phyloP scores from a whole-genome alignment of 2,329 filamentous ascomycete genomes.

The Xylaria multiplex region DNA sequence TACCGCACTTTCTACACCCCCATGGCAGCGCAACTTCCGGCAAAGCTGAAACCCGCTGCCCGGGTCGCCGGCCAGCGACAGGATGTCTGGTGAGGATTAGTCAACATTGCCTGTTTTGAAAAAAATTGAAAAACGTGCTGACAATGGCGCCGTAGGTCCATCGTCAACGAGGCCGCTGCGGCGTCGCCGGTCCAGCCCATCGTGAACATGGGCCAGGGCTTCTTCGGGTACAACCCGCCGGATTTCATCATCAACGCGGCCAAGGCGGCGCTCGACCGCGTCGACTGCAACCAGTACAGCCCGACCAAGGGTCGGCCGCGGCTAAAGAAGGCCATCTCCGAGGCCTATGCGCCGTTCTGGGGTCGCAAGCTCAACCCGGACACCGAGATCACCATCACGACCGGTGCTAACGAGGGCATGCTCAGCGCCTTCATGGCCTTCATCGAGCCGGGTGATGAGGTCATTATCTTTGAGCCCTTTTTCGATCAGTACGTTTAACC shows the following conservation, averaged over 20 bases:
- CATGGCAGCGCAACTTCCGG: slow-evolving; percentile 54
- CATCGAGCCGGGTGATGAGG: slow-evolving; percentile 92
- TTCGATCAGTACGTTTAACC: slow-evolving; percentile 82
- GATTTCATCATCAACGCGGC: slow-evolving; percentile 90
- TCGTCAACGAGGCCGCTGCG: slow-evolving; percentile 73
- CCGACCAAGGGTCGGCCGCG: slow-evolving; percentile 93
- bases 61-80: slow-evolving; percentile 61
- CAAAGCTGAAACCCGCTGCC: slow-evolving; percentile 62
- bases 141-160: slow-evolving; percentile 59
- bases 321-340: slow-evolving; percentile 90
- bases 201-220: slow-evolving; percentile 73
- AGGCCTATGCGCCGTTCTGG: slow-evolving; percentile 92
- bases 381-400: slow-evolving; percentile 94
- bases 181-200: slow-evolving; percentile 71
- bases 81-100: slow-evolving; percentile 61
- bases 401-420: slow-evolving; percentile 92
- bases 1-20: slow-evolving; percentile 46
- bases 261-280: slow-evolving; percentile 85
- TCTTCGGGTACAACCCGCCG: slow-evolving; percentile 95
- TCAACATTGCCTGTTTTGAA: neutral
- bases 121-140: slow-evolving; percentile 24
- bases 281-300: slow-evolving; percentile 99
- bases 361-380: slow-evolving; percentile 84
- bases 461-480: slow-evolving; percentile 98
- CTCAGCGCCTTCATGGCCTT: slow-evolving; percentile 98